Base-by-base conservation (phyloP, 2,329 filamentous ascomycete genomes). In the Epichloe typhina region DNA sequence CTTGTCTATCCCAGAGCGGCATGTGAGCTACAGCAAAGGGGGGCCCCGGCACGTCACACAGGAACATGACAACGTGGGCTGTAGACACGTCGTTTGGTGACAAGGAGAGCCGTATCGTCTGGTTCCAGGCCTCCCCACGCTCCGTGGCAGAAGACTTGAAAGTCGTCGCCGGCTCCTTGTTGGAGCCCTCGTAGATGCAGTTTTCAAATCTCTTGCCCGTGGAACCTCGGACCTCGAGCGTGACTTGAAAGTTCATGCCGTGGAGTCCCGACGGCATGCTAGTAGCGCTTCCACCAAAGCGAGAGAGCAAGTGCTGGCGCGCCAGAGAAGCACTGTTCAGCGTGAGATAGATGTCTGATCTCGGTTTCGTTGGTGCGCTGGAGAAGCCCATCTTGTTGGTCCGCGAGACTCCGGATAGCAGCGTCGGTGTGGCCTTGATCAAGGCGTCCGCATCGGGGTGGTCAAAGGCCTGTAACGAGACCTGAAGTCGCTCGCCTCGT, bases 281-380 rank as follows among this genome's bases (percentile, higher is more conserved):
- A 2, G 84, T 82, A 11, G 91, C 83, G 55, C 85, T 86, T n/a
- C 88, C 88, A 21, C 72, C 74, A 41, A 71, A 79, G n/a, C 80
- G 71, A 7, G 80, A 83, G n/a, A 84, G 64, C 0, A 83, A 65
- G 36, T 85, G 83, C 59, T 95, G 88, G 52, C 82, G 82, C 17
- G 84, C 83, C 23, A 98, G 72, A n/a, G 83, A 75, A 0, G 88
- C 86, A 55, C 88, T 83, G 52, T 82, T 81, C 46, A 98, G 68
- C 0, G 89, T 96, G 43, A 98, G 68, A 63, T 98, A 98, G 47
- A 98, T 97, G 64, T 98, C 94, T 11, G 89, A 96, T 59, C 94
- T 77, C 15, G 86, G 76, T 63, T 88, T 90, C 0, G 85, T 89
- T 0, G 93, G 91, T 2, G 90, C 90, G 12, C 90, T 90, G 3